Percentiles rank a stretch among this genome's conserved stretches.
Evolutionary conservation across 352 stramenopile genomes (phyloP).

Genomic region (Phytophthora tubulina): DNA sequence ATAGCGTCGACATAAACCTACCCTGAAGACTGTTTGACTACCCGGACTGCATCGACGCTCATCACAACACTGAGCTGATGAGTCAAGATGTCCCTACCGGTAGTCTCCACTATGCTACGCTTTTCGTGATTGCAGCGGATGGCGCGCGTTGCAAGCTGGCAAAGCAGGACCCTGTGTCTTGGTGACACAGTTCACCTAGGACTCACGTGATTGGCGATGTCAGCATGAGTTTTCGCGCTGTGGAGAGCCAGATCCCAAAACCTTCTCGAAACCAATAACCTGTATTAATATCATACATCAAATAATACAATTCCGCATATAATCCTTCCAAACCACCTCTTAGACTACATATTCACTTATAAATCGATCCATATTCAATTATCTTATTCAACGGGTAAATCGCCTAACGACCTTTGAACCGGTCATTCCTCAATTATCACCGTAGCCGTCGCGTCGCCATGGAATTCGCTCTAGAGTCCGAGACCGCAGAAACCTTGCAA

Average conservation of each 20-base stretch:
- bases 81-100: constrained; percentile 3
- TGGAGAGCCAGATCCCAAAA: neutral
- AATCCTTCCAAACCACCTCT: neutral
- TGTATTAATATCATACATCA: neutral
- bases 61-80: constrained; percentile 24
- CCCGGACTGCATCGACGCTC: constrained; percentile 1
- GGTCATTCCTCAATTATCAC: constrained; percentile 18
- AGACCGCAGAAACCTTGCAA: constrained; percentile 32
- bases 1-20: neutral
- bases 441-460: neutral
- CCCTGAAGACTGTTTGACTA: constrained; percentile 1
- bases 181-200: neutral
- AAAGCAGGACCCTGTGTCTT: neutral
- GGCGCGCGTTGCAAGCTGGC: neutral
- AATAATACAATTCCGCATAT: neutral
- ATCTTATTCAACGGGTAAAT: neutral
- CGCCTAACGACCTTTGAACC: neutral
- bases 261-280: neutral
- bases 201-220: neutral
- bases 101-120: neutral
- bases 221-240: neutral
- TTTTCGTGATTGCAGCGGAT: constrained; percentile 6
- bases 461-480: constrained; percentile 23
- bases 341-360: neutral
- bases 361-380: neutral